These are phyloP conservation scores for Syzygium syzygioides DNA, from an alignment of 441 rosid species.

Conservation along the genomic window DNA sequence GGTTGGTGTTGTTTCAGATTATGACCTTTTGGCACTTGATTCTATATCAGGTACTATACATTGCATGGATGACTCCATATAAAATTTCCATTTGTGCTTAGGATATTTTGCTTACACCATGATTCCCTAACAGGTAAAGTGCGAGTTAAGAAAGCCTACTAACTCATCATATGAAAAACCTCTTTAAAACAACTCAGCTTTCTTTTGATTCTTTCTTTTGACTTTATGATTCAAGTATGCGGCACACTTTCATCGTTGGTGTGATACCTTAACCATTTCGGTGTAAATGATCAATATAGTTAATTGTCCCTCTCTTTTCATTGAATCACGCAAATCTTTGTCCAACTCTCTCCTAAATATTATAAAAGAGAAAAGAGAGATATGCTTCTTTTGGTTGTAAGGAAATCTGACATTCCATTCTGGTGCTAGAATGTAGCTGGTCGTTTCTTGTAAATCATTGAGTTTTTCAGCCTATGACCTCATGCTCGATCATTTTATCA, in stretches of 20 bases:
- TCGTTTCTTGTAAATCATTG: not conserved
- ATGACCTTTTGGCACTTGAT: conserved; percentile 80
- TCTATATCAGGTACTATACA: conserved; percentile 63
- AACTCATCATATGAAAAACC: not conserved
- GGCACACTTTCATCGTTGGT: not conserved
- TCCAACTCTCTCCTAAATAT: not conserved
- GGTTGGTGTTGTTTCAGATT: conserved; percentile 97
- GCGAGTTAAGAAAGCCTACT: not conserved
- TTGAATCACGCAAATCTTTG: not conserved
- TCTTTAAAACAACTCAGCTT: not conserved
- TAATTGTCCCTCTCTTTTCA: not conserved
- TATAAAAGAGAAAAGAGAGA: not conserved
- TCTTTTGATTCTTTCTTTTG: not conserved
- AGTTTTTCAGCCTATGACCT: not conserved
- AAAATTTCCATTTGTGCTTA: not conserved
- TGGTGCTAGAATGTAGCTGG: not conserved
- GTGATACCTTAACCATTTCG: not conserved
- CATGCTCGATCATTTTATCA: not conserved
- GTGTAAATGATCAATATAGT: not conserved
- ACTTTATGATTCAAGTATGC: not conserved
- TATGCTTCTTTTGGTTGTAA: not conserved
- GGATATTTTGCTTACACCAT: not conserved
- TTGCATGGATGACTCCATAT: not conserved
- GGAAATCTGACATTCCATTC: not conserved
- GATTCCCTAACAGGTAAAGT: not conserved